phyloP scores from a whole-genome alignment of 179 eudicot genomes.

The Carnegiea gigantea region DNA sequence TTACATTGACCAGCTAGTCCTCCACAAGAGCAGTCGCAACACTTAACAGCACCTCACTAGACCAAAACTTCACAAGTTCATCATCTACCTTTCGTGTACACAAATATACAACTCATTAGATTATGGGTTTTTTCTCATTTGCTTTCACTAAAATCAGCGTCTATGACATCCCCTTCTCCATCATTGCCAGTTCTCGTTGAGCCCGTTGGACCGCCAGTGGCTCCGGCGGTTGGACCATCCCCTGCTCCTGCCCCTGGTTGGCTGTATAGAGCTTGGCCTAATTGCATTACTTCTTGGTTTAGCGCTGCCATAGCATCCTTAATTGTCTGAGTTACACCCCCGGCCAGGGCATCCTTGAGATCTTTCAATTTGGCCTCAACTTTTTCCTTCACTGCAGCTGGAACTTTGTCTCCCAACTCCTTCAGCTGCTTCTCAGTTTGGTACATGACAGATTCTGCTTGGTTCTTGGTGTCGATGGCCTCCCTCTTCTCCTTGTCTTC shows the following conservation, averaged over 20 bases:
- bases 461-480: constrained; percentile 40
- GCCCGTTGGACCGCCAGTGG: constrained; percentile 14
- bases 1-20: not conserved
- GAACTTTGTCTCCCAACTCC: constrained; percentile 41
- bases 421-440: constrained; percentile 43
- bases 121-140: constrained; percentile 18
- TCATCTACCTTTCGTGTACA: not conserved
- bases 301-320: constrained; percentile 37
- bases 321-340: constrained; percentile 31
- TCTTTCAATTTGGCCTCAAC: constrained; percentile 35
- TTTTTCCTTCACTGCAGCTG: constrained; percentile 33
- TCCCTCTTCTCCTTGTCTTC: constrained; percentile 43
- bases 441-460: constrained; percentile 33
- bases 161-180: constrained; percentile 42
- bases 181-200: constrained; percentile 16
- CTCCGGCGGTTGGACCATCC: not conserved
- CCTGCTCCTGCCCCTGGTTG: constrained; percentile 31
- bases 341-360: constrained; percentile 31
- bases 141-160: constrained; percentile 47
- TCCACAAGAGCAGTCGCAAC: not conserved
- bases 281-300: constrained; percentile 40
- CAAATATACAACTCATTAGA: constrained; percentile 7
- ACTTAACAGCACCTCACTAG: not conserved
- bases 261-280: constrained; percentile 37
- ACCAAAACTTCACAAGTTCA: constrained; percentile 2